A percentile compares a stretch with the other conserved stretches of the same genome.
Evolutionary conservation across 1,284 basidiomycete species (phyloP).

Genomic region (Trametes polyzona): DNA sequence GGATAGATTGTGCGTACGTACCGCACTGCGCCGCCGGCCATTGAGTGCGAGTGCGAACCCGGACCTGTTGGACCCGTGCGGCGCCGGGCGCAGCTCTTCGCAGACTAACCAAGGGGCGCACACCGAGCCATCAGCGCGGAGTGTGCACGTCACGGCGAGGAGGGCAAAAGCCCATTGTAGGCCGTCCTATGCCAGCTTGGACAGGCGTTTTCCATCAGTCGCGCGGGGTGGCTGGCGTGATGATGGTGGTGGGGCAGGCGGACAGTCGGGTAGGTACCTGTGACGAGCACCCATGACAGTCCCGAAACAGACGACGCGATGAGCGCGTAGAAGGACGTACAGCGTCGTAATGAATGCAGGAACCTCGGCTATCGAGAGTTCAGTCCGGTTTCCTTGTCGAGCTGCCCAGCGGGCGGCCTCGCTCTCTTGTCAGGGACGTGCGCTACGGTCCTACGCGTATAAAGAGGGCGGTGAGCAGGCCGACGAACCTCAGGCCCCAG

Average conservation of each 20-base stretch:
- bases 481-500: slow-evolving; percentile 2
- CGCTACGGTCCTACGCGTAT: background rate
- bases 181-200: background rate
- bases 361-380: no score
- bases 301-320: background rate
- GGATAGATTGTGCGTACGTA: no score
- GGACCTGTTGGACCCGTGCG: no score
- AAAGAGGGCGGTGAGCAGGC: background rate
- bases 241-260: background rate
- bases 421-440: background rate
- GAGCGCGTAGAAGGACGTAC: background rate
- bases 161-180: background rate
- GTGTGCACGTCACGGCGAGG: background rate
- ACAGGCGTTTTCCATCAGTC: background rate
- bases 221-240: background rate
- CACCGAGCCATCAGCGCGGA: background rate
- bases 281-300: background rate
- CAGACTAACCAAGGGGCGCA: background rate
- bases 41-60: no score
- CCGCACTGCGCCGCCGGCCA: no score
- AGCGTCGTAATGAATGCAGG: no score
- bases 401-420: background rate
- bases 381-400: background rate
- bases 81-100: no score
- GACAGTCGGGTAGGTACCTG: background rate